phyloP scores from a whole-genome alignment of 1,284 basidiomycete genomes.

The Xerocomus amazonicus region DNA sequence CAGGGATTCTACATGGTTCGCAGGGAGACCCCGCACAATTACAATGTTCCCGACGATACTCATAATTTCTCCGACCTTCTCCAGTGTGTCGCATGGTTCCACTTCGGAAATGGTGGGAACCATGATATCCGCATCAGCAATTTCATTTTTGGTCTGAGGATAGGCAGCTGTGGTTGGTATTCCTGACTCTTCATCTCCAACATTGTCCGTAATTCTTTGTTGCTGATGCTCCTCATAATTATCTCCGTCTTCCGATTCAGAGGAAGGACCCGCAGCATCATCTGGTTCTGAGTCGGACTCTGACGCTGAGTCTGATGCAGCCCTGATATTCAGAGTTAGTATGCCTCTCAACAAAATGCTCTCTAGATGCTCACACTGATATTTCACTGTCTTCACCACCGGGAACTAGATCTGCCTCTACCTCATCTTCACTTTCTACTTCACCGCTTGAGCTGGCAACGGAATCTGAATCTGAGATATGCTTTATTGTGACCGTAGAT shows the following conservation, averaged over 20 bases:
- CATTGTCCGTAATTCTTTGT: conserved; percentile 16
- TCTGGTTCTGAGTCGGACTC: conserved; percentile 45
- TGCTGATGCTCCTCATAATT: conserved; percentile 8
- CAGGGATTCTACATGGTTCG: conserved; percentile 39
- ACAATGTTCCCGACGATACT: conserved; percentile 66
- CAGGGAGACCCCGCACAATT: conserved; percentile 61
- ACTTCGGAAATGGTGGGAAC: conserved; percentile 59
- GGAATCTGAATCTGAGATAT: conserved; percentile 30
- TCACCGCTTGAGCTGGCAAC: conserved; percentile 52
- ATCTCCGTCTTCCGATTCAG: conserved; percentile 30
- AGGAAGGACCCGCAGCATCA: conserved; percentile 30
- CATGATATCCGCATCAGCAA: conserved; percentile 46
- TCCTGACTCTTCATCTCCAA: conserved; percentile 50
- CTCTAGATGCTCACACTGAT: conserved; percentile 17
- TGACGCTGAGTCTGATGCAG: conserved; percentile 38
- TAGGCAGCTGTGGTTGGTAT: conserved; percentile 40
- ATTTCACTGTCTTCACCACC: conserved; percentile 37
- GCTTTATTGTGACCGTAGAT: conserved; percentile 7
- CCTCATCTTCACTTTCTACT: conserved; percentile 62
- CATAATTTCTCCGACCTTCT: conserved; percentile 72
- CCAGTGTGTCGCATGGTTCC: conserved; percentile 55
- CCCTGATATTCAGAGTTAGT: conserved; percentile 23
- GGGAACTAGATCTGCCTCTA: conserved; percentile 54
- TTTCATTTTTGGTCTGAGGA: conserved; percentile 64
- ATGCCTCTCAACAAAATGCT: conserved; percentile 9